Base-by-base conservation (phyloP, 305 asterid genomes). In the Fraxinus floribunda region DNA sequence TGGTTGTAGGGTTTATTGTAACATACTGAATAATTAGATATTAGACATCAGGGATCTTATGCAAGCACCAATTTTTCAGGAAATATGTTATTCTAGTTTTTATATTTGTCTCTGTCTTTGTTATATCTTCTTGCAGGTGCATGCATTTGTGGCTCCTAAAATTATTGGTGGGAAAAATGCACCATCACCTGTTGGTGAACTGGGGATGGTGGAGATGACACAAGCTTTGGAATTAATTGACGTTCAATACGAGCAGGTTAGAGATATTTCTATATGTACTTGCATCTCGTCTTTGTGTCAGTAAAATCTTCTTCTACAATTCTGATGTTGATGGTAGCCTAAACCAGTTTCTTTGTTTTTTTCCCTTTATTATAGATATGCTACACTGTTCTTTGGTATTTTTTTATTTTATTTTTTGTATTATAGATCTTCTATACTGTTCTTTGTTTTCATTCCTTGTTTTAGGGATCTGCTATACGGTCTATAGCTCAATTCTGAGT, bases 171-270 rank as follows among this genome's bases (percentile, higher is more conserved):
- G 99, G 76, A 91, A 83, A 84, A 90, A 89, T 89, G 99, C 99
- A 24, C 98, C 99, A 0, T 90, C 99, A 44, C 99, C 98, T 38
- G 94, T 94, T 4, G 97, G 99, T 70, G 99, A 96, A 85, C 98
- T 96, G 76, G 99, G 99, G 84, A 96, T 96, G 99, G 98, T 96
- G 87, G 99, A 96, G 92, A 96, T 96, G 99, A 86, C 99, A 55
- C 99, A 96, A 84, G 99, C 99, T 72, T 68, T 96, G 85, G 98
- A 93, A 86, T 84, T 96, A 77, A 84, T 83, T 85, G 98, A 96
- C 84, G 97, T 92, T 78, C 89, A 86, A 49, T 92, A 93, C 81
- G 98, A 96, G 88, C 95, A 91, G 98, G 98, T 93, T 81, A 34
- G 81, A 16, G 20, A 38, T 82, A 75, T 80, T 79, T 77, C 80